These are phyloP conservation scores for Microascus cirrosus DNA, from an alignment of 2,329 filamentous ascomycete species.

Conservation along the genomic window DNA sequence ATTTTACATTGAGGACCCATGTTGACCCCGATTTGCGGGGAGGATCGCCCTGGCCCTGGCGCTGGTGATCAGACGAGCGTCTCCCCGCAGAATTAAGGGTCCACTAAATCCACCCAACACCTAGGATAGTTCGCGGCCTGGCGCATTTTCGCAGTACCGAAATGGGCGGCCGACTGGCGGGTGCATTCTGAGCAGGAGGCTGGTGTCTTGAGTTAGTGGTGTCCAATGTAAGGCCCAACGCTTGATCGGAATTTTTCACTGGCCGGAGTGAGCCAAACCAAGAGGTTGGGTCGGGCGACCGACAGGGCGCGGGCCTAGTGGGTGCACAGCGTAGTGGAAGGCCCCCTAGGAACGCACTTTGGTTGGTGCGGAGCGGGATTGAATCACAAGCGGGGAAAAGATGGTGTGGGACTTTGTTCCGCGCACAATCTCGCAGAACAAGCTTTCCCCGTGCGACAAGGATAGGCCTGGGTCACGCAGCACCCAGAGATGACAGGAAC, in stretches of 20 bases:
- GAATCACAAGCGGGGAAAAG: background rate
- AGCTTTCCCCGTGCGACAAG: background rate
- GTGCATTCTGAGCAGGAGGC: background rate
- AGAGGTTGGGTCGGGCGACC: background rate
- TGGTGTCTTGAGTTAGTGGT: background rate
- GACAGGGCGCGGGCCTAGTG: background rate
- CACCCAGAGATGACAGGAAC: background rate
- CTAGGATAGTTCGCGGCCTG: background rate
- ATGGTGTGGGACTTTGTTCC: background rate
- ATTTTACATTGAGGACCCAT: background rate
- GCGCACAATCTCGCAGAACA: background rate
- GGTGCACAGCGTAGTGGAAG: background rate
- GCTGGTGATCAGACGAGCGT: background rate
- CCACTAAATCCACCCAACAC: background rate
- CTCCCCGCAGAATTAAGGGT: background rate
- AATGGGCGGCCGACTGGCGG: background rate
- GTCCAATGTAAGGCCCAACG: background rate
- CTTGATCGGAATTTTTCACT: background rate
- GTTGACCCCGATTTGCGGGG: background rate
- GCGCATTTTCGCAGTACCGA: background rate
- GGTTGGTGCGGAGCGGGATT: background rate
- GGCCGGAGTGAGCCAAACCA: background rate
- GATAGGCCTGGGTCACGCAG: background rate
- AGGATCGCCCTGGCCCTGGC: background rate
- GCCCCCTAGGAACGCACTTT: background rate